Conservation (phyloP, 2,329 filamentous ascomycete species). For the Aspergillus amoenus region DNA sequence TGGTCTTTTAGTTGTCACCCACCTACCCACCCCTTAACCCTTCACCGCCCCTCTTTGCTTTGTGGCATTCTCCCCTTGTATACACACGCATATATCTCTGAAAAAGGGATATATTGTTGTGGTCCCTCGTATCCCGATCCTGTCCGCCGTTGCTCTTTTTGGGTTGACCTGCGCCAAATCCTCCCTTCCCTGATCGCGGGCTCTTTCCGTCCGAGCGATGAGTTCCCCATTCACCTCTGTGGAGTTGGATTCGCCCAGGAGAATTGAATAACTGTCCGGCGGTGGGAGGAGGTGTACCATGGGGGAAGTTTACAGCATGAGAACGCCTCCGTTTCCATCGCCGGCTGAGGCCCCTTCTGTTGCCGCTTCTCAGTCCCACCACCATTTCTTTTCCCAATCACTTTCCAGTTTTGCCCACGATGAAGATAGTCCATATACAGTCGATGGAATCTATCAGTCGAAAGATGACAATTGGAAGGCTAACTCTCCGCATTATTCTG, state of each 20-base stretch:
- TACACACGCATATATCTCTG: neutral
- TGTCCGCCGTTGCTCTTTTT: neutral
- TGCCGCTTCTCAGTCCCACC: conserved; percentile 26
- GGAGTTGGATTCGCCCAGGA: conserved; percentile 34
- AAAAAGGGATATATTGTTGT: neutral
- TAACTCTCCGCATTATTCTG: conserved; percentile 20
- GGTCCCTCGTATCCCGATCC: neutral
- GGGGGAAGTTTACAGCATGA: conserved; percentile 39
- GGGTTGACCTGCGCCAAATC: conserved; percentile 1
- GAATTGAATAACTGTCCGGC: conserved; percentile 32
- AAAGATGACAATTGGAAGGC: conserved; percentile 18
- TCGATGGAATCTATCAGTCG: conserved; percentile 15
- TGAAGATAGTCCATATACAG: conserved; percentile 17
- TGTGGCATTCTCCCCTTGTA: conserved; percentile 3
- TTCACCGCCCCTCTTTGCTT: conserved; percentile 12
- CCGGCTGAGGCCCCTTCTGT: conserved; percentile 37
- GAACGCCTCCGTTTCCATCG: conserved; percentile 41
- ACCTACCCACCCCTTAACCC: conserved; percentile 5
- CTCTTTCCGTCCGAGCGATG: conserved; percentile 36
- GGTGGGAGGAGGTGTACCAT: conserved; percentile 34
- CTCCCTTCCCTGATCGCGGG: conserved; percentile 16
- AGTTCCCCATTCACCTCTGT: conserved; percentile 29
- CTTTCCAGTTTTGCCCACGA: conserved; percentile 20
- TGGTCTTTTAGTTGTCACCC: neutral
- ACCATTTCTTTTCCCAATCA: conserved; percentile 27